A percentile compares a stretch with the other conserved stretches of the same genome.
Conservation (phyloP, 1,284 basidiomycete species). For the Ustilago trichophora region DNA sequence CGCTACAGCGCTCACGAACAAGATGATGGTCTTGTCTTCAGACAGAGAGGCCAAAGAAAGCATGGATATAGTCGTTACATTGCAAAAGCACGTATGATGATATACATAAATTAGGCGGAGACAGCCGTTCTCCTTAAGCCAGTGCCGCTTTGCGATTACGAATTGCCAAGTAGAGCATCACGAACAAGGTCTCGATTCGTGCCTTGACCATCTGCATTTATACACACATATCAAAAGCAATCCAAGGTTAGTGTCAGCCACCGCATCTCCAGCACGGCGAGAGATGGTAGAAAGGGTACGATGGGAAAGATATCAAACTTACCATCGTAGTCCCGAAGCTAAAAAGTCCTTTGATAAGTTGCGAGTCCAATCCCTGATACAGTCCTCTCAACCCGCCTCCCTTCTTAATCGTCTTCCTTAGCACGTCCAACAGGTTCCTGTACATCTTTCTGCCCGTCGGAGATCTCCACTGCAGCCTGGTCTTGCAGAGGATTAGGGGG, state of each 20-base stretch:
- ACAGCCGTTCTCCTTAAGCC: too few relatives aligned
- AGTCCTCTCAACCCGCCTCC: constrained; percentile 48
- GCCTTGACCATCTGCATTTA: constrained; percentile 50
- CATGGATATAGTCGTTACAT: too few relatives aligned
- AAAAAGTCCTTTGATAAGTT: constrained; percentile 57
- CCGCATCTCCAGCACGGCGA: too few relatives aligned
- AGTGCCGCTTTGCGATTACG: constrained; percentile 13
- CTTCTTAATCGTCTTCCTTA: constrained; percentile 51
- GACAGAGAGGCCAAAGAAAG: too few relatives aligned
- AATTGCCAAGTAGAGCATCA: constrained; percentile 39
- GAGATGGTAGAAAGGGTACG: too few relatives aligned
- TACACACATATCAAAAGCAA: too few relatives aligned
- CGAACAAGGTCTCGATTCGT: constrained; percentile 52
- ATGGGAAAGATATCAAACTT: too few relatives aligned
- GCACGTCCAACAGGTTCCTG: constrained; percentile 51
- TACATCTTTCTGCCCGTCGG: constrained; percentile 63
- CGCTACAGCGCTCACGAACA: too few relatives aligned
- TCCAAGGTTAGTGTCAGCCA: too few relatives aligned
- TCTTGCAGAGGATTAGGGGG: constrained; percentile 68
- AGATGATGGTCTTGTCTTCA: too few relatives aligned
- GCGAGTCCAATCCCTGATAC: constrained; percentile 58
- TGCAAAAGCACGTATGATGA: too few relatives aligned
- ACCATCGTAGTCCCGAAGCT: constrained; percentile 59
- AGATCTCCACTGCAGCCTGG: constrained; percentile 66
- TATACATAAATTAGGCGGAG: too few relatives aligned